Percentiles rank a stretch among this genome's conserved stretches.
Conservation (phyloP, 306 rosid genomes). For the Cicer yamashitae region DNA sequence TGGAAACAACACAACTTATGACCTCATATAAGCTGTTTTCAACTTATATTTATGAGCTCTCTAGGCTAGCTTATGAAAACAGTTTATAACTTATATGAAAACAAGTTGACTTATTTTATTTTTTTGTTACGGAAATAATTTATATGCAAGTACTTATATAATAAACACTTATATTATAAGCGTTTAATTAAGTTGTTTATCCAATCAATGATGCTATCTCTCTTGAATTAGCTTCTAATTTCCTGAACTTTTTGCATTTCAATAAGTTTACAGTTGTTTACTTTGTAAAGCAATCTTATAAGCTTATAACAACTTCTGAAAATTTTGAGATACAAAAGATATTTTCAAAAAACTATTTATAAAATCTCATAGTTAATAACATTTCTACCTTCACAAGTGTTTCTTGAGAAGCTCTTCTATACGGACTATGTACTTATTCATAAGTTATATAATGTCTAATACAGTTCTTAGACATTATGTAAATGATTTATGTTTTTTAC, state of each 20-base stretch:
- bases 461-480: too few species aligned
- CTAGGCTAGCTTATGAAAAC: too few species aligned
- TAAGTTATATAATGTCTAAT: too few species aligned
- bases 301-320: not conserved
- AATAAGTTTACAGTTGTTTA: not conserved
- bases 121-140: too few species aligned
- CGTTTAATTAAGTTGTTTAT: too few species aligned
- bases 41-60: too few species aligned
- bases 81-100: too few species aligned
- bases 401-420: not conserved
- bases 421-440: too few species aligned
- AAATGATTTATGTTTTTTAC: not conserved
- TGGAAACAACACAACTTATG: too few species aligned
- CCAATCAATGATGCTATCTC: not conserved
- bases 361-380: not conserved
- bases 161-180: not conserved
- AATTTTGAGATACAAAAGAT: not conserved
- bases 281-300: not conserved
- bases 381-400: not conserved
- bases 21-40: too few species aligned
- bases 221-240: not conserved
- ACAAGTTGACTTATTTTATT: too few species aligned
- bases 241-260: not conserved
- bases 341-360: not conserved
- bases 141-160: not conserved